Evolutionary conservation across 1,284 basidiomycete genomes (phyloP), one percentile per base, ranked within the genome.

Genomic region (Cystobasidium slooffiae): DNA sequence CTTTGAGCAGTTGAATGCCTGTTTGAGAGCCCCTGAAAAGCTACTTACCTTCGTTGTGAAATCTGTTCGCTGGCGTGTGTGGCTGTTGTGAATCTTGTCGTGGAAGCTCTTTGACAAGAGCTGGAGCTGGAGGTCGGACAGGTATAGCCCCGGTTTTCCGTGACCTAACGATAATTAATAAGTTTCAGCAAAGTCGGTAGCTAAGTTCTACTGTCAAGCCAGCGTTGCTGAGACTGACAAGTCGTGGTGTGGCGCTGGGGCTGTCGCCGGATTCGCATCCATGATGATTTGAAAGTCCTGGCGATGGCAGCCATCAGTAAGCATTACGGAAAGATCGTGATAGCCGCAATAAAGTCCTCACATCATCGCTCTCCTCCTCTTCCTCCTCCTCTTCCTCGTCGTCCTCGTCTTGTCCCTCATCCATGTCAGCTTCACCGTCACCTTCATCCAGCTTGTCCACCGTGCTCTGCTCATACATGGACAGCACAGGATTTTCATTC

Each of bases 281-380:
- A 80, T 76, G 66, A 80, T 79, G 59, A 79, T 78, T 66, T 80
- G 78, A 51, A 80, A 70, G 62, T 80, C 79, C 77, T 80, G 75
- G 16, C 39, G 37, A 16, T 8, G 2, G 18, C 8, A 55, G 12
- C 18, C n/a, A 41, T 47, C 31, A 24, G 64, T 73, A 74, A 22
- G 24, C 55, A 1, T 12, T 10, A 63, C 14, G 14, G 0, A 12
- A n/a, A 3, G 9, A 10, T n/a, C 39, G 43, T 10, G 8, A 10
- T 68, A 24, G 20, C 6, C n/a, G 18, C 41, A 24, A 6, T 16
- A 0, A 1, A 10, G 37, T 18, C 68, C 79, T 46, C 65, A 77
- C 79, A 49, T 79, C 78, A 44, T 80, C 79, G 24, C 69, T 74
- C 16, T 79, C 77, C 20, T 55, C 72, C 44, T 69, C 66, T 44